Percentiles rank a stretch among this genome's conserved stretches.
These are phyloP conservation scores for Platismatia glauca DNA, from an alignment of 495 filamentous ascomycete species.

Conservation along the genomic window DNA sequence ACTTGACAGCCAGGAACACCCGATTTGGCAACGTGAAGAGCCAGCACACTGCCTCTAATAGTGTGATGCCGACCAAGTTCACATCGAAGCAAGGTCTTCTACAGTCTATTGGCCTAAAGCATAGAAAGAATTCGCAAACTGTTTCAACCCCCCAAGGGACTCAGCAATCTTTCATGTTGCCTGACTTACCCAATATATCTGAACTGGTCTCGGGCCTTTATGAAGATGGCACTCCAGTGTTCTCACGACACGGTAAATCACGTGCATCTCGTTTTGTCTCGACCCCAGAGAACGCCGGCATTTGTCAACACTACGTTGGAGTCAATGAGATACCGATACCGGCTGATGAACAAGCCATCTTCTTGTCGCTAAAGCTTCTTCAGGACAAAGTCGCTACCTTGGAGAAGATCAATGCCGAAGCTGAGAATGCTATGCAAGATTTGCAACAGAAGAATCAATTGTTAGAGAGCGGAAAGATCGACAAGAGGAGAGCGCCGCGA, in stretches of 20 bases:
- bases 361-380: constrained; percentile 57
- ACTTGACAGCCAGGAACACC: constrained; percentile 42
- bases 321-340: constrained; percentile 52
- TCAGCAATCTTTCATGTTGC: constrained; percentile 55
- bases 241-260: constrained; percentile 41
- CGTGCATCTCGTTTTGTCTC: constrained; percentile 51
- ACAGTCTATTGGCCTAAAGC: constrained; percentile 1
- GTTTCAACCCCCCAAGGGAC: constrained; percentile 24
- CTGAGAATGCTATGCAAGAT: constrained; percentile 46
- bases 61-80: constrained; percentile 20
- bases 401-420: constrained; percentile 51
- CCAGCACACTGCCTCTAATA: constrained; percentile 9
- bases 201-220: constrained; percentile 63
- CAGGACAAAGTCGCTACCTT: constrained; percentile 57
- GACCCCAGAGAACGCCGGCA: constrained; percentile 17
- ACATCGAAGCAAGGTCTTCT: constrained; percentile 15
- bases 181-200: constrained; percentile 60
- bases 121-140: constrained; percentile 9
- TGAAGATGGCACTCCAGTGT: constrained; percentile 57
- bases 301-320: constrained; percentile 16
- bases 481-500: constrained; percentile 37
- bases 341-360: constrained; percentile 59
- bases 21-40: constrained; percentile 41
- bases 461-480: constrained; percentile 40
- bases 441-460: constrained; percentile 49